Evolutionary conservation across 164 flowering plant species (phyloP).

Genomic region (Chloranthus sessilifolius): DNA sequence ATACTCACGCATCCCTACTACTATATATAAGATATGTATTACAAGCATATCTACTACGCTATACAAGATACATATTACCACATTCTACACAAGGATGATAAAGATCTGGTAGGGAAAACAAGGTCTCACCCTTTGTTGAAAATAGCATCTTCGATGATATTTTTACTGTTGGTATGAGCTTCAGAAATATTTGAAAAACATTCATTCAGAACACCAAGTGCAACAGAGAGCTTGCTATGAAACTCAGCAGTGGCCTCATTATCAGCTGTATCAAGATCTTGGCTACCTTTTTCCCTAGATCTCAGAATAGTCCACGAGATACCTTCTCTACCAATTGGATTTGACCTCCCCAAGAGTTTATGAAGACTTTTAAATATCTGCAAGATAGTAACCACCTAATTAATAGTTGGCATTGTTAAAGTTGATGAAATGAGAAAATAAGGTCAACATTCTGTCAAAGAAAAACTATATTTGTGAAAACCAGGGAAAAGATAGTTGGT

Average conservation of each 20-base stretch:
- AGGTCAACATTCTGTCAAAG: no score
- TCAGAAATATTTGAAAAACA: slow-evolving; percentile 73
- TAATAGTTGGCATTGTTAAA: no score
- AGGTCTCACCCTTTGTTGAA: slow-evolving; percentile 58
- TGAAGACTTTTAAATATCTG: slow-evolving; percentile 60
- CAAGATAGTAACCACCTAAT: slow-evolving; percentile 11
- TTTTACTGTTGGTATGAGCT: slow-evolving; percentile 39
- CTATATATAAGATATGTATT: no score
- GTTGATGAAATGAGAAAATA: no score
- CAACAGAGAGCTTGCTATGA: slow-evolving; percentile 63
- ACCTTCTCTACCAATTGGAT: slow-evolving; percentile 39
- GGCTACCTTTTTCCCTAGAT: slow-evolving; percentile 18
- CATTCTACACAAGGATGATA: no score
- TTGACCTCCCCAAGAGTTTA: slow-evolving; percentile 41
- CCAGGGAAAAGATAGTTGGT: no score
- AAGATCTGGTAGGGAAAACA: not conserved
- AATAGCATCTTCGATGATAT: slow-evolving; percentile 67
- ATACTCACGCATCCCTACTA: no score
- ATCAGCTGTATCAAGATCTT: slow-evolving; percentile 16
- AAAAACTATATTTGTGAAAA: no score
- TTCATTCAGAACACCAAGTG: slow-evolving; percentile 77
- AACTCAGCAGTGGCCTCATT: slow-evolving; percentile 30
- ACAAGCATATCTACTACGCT: no score
- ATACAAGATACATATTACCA: no score
- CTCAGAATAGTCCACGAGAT: slow-evolving; percentile 68